phyloP scores from a whole-genome alignment of 768 basidiomycete genomes.

The Suillus lakei region DNA sequence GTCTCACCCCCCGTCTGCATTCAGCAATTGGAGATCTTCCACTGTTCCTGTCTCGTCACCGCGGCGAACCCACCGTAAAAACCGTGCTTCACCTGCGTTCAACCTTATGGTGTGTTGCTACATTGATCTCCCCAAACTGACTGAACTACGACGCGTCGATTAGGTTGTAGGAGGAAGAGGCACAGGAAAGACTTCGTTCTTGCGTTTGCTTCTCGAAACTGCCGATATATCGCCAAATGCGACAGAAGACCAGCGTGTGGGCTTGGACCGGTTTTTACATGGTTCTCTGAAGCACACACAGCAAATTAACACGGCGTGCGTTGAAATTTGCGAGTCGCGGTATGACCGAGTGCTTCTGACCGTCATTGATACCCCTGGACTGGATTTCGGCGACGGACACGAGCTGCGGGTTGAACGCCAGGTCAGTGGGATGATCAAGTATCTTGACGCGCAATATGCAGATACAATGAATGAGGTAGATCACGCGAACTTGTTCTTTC shows the following conservation, averaged over 20 bases:
- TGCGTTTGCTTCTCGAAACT: slow-evolving; percentile 82
- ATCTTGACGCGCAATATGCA: slow-evolving; percentile 79
- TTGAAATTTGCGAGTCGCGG: slow-evolving; percentile 85
- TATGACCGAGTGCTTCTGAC: slow-evolving; percentile 80
- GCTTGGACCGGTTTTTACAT: slow-evolving; percentile 67
- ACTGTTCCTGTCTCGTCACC: slow-evolving; percentile 41
- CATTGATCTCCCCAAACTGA: background rate
- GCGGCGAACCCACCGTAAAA: slow-evolving; percentile 67
- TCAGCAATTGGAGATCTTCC: slow-evolving; percentile 56
- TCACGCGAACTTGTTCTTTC: background rate
- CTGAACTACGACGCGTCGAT: slow-evolving; percentile 11
- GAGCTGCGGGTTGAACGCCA: slow-evolving; percentile 83
- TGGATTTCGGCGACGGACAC: slow-evolving; percentile 73
- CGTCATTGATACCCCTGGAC: slow-evolving; percentile 85
- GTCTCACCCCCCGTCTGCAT: slow-evolving; percentile 63
- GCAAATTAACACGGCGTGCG: slow-evolving; percentile 66
- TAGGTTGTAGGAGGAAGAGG: slow-evolving; percentile 82
- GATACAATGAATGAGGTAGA: slow-evolving; percentile 86
- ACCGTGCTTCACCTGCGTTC: slow-evolving; percentile 74
- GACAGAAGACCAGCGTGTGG: slow-evolving; percentile 72
- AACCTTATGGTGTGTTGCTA: slow-evolving; percentile 73
- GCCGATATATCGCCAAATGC: slow-evolving; percentile 81
- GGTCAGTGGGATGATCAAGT: slow-evolving; percentile 74
- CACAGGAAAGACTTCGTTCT: slow-evolving; percentile 84
- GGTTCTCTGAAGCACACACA: slow-evolving; percentile 64